Evolutionary conservation across 2,329 filamentous ascomycete species (phyloP), one percentile per base, ranked within the genome.

Genomic region (Cylindrodendrum hubeiense): DNA sequence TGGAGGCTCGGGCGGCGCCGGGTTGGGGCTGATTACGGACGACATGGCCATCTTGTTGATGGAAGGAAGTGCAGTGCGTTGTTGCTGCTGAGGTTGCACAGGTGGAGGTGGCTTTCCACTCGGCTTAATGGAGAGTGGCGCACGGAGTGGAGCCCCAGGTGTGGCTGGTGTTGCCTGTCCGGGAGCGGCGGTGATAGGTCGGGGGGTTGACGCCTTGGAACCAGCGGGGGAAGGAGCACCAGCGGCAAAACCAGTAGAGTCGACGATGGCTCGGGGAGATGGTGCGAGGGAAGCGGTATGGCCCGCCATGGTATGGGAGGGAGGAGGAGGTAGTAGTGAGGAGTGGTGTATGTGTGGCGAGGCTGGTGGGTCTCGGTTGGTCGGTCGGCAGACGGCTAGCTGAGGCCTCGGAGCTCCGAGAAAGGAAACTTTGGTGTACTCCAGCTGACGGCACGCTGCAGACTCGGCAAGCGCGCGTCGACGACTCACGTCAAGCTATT

Each of bases 11-110:
- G 78, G 73, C 13, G 75, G 75, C 4, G 74, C 73, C 44, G 80
- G 74, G 56, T 76, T 75, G 39, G 83, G 82, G 51, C 80, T 80
- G 67, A 85, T 79, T 71, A 83, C 80, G 58, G 83, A 81, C 9
- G 84, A 80, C 82, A 86, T 85, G 60, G 81, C 79, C 78, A 83
- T 83, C 69, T 77, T 83, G 71, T 83, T 81, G 72, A 79, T 76
- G 47, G 79, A 75, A 44, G 78, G 79, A 66, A 76, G 75, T 67
- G 72, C 78, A 64, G 77, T 76, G 61, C 74, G 77, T 68, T 71
- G 77, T 68, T 71, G 76, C 49, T 72, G 76, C 51, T 74, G 72
- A 69, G 71, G 73, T 74, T 74, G 71, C 67, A 68, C 67, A 50
- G 69, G 72, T 60, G 71, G 76, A 71, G 74, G 77, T 71, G 69